These are phyloP conservation scores for Penicillium sp. DNA, from an alignment of 2,329 filamentous ascomycete genomes.

Conservation along the genomic window DNA sequence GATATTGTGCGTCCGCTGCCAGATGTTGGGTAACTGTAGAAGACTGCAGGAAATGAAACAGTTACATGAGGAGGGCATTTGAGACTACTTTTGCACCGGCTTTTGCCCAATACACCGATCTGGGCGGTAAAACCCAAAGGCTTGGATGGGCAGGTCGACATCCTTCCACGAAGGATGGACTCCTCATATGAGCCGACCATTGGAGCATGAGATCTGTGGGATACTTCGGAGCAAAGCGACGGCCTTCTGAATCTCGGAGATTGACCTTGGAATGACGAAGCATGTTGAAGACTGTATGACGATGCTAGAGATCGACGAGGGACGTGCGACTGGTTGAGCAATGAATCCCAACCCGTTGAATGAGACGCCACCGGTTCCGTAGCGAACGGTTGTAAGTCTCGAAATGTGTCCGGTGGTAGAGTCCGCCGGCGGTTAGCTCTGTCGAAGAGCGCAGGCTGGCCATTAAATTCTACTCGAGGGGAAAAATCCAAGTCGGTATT, in stretches of 20 bases:
- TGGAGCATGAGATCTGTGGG: constrained; percentile 83
- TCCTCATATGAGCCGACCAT: constrained; percentile 99
- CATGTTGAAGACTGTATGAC: constrained; percentile 54
- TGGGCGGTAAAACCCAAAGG: constrained; percentile 92
- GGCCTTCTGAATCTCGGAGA: constrained; percentile 61
- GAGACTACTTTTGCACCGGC: constrained; percentile 83
- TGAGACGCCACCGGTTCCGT: constrained; percentile 41
- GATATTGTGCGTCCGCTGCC: constrained; percentile 65
- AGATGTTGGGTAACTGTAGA: constrained; percentile 85
- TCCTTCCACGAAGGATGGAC: constrained; percentile 89
- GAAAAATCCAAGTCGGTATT: constrained; percentile 76
- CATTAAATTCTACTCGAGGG: constrained; percentile 57
- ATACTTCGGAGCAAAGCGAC: constrained; percentile 74
- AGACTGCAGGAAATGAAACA: constrained; percentile 89
- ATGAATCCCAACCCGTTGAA: constrained; percentile 58
- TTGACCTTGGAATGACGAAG: constrained; percentile 48
- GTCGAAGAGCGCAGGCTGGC: constrained; percentile 54
- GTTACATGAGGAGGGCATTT: constrained; percentile 89
- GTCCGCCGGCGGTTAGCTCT: constrained; percentile 70
- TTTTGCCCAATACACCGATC: constrained; percentile 88
- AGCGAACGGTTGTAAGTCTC: constrained; percentile 53
- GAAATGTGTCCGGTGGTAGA: constrained; percentile 66
- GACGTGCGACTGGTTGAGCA: constrained; percentile 78
- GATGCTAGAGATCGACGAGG: constrained; percentile 76
- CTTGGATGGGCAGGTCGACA: constrained; percentile 94